Conservation (phyloP, 768 basidiomycete genomes). For the Cyclocybe cylindracea region DNA sequence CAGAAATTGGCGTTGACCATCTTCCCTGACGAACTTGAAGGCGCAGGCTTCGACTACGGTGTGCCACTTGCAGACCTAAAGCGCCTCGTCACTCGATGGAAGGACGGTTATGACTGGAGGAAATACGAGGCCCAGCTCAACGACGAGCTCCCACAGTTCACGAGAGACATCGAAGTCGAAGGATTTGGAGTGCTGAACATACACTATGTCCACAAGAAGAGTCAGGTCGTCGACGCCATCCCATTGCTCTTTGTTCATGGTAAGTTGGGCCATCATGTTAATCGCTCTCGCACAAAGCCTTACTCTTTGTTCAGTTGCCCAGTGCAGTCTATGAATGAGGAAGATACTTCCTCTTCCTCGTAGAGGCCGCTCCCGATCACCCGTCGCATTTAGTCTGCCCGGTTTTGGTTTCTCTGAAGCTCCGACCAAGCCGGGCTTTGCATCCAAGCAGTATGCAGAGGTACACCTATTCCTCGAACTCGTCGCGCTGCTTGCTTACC, state of each 20-base stretch:
- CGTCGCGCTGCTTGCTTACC: conserved; percentile 49
- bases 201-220: conserved; percentile 59
- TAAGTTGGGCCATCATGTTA: conserved; percentile 12
- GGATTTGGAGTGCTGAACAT: conserved; percentile 43
- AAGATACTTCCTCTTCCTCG: conserved; percentile 59
- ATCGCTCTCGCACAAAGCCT: not conserved
- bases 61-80: conserved; percentile 47
- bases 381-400: conserved; percentile 57
- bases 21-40: conserved; percentile 58
- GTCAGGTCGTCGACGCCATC: conserved; percentile 41
- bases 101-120: conserved; percentile 54
- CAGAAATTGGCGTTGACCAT: conserved; percentile 45
- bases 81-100: conserved; percentile 50
- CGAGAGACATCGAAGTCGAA: conserved; percentile 46
- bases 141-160: conserved; percentile 53
- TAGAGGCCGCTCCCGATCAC: conserved; percentile 36
- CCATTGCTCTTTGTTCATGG: conserved; percentile 62
- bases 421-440: conserved; percentile 52
- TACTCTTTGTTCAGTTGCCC: not conserved
- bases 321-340: conserved; percentile 35
- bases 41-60: conserved; percentile 52
- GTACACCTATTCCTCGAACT: conserved; percentile 31
- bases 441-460: conserved; percentile 43
- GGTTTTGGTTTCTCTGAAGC: conserved; percentile 63
- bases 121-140: conserved; percentile 51